Evolutionary conservation across 306 rosid genomes (phyloP).

Genomic region (Boehmeria nivea): DNA sequence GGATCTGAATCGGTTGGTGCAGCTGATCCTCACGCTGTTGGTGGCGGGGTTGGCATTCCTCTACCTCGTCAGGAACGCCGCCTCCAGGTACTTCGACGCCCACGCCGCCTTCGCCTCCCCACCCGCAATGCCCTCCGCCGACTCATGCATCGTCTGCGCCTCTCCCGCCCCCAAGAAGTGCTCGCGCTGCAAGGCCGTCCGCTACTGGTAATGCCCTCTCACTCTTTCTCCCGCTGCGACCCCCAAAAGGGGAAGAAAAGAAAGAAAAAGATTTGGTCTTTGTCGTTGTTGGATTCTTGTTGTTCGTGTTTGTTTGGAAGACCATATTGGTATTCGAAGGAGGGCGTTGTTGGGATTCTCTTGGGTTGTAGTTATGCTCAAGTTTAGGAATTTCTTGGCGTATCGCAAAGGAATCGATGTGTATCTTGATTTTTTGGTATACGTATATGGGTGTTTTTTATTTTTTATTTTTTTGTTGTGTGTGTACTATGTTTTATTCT

Average conservation of each 20-base stretch:
- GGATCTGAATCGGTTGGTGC: constrained; percentile 91
- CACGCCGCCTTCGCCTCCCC: constrained; percentile 67
- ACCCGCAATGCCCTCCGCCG: constrained; percentile 29
- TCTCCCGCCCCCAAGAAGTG: constrained; percentile 45
- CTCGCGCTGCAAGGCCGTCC: constrained; percentile 77
- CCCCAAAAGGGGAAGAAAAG: no score
- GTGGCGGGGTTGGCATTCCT: constrained; percentile 48
- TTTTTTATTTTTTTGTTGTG: no score
- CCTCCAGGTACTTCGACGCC: constrained; percentile 84
- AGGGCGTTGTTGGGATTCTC: background rate
- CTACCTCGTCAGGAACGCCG: constrained; percentile 62
- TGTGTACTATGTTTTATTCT: no score
- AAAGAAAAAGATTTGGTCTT: no score
- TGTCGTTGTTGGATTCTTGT: no score
- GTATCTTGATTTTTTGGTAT: no score
- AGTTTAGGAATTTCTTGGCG: background rate
- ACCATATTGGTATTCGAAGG: background rate
- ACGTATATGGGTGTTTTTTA: no score
- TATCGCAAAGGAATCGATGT: no score
- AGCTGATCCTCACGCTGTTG: constrained; percentile 42
- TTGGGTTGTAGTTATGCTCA: background rate
- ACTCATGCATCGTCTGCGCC: constrained; percentile 58
- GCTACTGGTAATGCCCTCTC: constrained; percentile 57
- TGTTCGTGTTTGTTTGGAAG: no score
- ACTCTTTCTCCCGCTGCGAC: no score